Evolutionary conservation across 345 rosid species (phyloP).

Genomic region (Citrus glauca): DNA sequence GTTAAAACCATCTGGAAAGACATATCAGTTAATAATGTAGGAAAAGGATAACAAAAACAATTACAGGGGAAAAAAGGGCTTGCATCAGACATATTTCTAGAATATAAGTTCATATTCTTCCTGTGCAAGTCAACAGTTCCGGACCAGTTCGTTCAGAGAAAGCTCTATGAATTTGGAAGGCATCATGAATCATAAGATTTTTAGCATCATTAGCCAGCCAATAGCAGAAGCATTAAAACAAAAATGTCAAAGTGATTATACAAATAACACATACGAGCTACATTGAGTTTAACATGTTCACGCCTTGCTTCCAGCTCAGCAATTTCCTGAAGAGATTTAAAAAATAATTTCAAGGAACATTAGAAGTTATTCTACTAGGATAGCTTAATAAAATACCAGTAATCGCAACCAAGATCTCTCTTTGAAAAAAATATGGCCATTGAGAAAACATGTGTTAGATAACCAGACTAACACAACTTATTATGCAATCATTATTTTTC

Average conservation of each 20-base stretch:
- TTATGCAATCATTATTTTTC: background rate
- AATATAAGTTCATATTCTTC: background rate
- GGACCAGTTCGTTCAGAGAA: background rate
- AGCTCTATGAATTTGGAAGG: background rate
- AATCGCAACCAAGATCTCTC: background rate
- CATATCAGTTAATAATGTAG: background rate
- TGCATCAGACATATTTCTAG: background rate
- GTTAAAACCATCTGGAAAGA: background rate
- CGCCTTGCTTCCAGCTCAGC: conserved; percentile 78
- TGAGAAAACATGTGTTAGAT: background rate
- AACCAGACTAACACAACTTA: background rate
- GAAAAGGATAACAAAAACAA: background rate
- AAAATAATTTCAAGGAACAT: conserved; percentile 8
- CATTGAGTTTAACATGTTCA: conserved; percentile 76
- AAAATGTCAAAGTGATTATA: background rate
- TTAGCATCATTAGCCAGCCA: background rate
- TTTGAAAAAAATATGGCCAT: background rate
- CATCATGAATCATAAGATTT: background rate
- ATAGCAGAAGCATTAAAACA: background rate
- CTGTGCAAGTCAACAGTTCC: background rate
- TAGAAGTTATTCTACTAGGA: background rate
- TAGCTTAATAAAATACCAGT: background rate
- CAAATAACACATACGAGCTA: conserved; percentile 57
- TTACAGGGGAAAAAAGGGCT: background rate
- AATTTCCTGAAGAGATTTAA: conserved; percentile 54